A percentile compares a stretch with the other conserved stretches of the same genome.
These are phyloP conservation scores for Neonectria punicea DNA, from an alignment of 2,329 filamentous ascomycete genomes.

Conservation along the genomic window DNA sequence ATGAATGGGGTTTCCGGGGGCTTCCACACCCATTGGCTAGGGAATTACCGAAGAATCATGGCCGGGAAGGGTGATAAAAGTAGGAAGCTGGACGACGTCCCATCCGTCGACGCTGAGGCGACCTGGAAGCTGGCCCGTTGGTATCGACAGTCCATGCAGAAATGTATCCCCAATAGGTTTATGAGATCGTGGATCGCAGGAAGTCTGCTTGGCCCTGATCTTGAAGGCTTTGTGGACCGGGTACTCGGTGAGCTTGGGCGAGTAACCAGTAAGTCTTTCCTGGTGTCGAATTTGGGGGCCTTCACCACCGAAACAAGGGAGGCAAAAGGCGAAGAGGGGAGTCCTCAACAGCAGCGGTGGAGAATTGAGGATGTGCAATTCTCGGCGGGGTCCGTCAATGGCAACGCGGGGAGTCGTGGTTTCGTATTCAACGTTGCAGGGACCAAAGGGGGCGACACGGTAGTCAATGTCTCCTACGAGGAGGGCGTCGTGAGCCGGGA, in stretches of 20 bases:
- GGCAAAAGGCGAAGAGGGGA: background rate
- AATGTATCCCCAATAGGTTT: constrained; percentile 11
- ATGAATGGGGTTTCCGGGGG: constrained; percentile 20
- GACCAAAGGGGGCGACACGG: constrained; percentile 18
- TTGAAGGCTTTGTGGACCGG: constrained; percentile 20
- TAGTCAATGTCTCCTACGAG: constrained; percentile 22
- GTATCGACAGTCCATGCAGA: constrained; percentile 14
- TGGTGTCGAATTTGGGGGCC: constrained; percentile 22
- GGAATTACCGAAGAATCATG: constrained; percentile 19
- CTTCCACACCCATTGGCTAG: constrained; percentile 20
- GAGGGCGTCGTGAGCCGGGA: constrained; percentile 18
- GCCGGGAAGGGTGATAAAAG: background rate
- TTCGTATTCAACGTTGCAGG: constrained; percentile 24
- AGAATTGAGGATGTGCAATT: constrained; percentile 25
- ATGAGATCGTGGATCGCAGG: constrained; percentile 21
- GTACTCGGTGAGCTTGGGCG: constrained; percentile 12
- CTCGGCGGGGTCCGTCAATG: constrained; percentile 21
- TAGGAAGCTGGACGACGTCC: background rate
- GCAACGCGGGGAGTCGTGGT: constrained; percentile 16
- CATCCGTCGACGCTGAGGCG: constrained; percentile 9
- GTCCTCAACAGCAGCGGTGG: constrained; percentile 1
- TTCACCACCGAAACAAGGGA: constrained; percentile 4
- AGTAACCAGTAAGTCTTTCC: constrained; percentile 14
- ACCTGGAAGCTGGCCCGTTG: constrained; percentile 19
- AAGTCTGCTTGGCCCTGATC: constrained; percentile 12